Conservation (phyloP, 495 filamentous ascomycete genomes). For the Penicilliopsis zonata region DNA sequence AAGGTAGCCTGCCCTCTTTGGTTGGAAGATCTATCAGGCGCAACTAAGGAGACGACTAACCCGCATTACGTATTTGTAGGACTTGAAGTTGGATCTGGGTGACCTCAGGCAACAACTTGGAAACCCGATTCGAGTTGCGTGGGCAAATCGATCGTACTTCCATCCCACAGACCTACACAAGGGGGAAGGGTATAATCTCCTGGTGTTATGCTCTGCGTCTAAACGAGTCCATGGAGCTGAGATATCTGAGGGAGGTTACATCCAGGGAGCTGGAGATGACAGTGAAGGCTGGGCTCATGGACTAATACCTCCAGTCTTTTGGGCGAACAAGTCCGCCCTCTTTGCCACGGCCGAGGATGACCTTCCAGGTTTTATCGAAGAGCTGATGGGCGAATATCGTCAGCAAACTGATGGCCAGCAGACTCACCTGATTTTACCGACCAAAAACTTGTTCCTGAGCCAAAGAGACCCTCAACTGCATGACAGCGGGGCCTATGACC, state of each 20-base stretch:
- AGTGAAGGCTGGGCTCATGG: constrained; percentile 80
- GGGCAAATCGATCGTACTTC: constrained; percentile 31
- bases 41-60: too few relatives aligned
- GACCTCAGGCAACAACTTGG: constrained; percentile 23
- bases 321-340: constrained; percentile 48
- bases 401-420: constrained; percentile 10
- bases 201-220: constrained; percentile 74
- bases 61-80: constrained; percentile 16
- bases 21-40: too few relatives aligned
- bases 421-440: constrained; percentile 23
- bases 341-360: constrained; percentile 49
- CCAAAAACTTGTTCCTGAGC: constrained; percentile 27
- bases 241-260: constrained; percentile 62
- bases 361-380: constrained; percentile 48
- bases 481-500: constrained; percentile 20
- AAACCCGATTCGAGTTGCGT: constrained; percentile 28
- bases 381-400: constrained; percentile 30
- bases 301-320: constrained; percentile 67
- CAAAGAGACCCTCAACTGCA: constrained; percentile 7
- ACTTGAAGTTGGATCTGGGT: constrained; percentile 37
- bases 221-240: constrained; percentile 52
- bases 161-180: constrained; percentile 26
- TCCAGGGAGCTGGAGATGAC: constrained; percentile 91
- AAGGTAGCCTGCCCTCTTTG: constrained; percentile 19
- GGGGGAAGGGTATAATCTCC: constrained; percentile 39